phyloP scores from a whole-genome alignment of 2,329 filamentous ascomycete species.

The Dothideomycetidae sp. region DNA sequence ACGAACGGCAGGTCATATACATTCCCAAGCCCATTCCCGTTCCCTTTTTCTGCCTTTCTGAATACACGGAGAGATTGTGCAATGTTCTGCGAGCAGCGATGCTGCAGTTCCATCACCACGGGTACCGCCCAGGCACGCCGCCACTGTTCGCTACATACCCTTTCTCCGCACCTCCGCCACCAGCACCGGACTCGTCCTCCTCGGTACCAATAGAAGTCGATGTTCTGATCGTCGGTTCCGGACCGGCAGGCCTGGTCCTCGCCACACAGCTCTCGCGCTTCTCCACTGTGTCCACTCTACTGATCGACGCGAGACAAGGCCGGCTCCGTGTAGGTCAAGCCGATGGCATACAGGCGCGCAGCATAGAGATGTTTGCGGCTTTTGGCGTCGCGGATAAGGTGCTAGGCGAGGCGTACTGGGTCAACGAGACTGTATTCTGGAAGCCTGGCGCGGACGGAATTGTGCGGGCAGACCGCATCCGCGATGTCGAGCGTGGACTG shows the following conservation, averaged over 20 bases:
- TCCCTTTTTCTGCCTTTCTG: too few species aligned
- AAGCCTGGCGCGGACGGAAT: conserved; percentile 33
- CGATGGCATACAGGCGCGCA: conserved; percentile 26
- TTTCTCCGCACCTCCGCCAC: neutral
- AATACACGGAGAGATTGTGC: too few species aligned
- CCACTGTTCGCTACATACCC: neutral
- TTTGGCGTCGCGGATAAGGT: conserved; percentile 48
- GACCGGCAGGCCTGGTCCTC: conserved; percentile 35
- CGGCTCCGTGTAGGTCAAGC: conserved; percentile 26
- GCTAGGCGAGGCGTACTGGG: conserved; percentile 52
- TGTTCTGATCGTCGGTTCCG: conserved; percentile 38
- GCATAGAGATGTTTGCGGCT: conserved; percentile 35
- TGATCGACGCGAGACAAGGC: conserved; percentile 30
- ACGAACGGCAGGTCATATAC: too few species aligned
- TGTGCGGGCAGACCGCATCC: conserved; percentile 9
- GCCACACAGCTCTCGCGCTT: conserved; percentile 37
- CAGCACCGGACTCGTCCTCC: neutral
- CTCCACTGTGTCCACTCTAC: conserved; percentile 32
- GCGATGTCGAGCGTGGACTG: conserved; percentile 9
- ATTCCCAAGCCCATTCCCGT: too few species aligned
- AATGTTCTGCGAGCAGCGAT: too few species aligned
- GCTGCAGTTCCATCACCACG: conserved; percentile 8
- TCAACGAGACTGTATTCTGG: conserved; percentile 48
- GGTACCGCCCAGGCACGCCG: conserved; percentile 5
- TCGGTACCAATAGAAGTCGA: conserved; percentile 26